Conservation (phyloP, 2,329 filamentous ascomycete species). For the Dactylellina drechsleri region DNA sequence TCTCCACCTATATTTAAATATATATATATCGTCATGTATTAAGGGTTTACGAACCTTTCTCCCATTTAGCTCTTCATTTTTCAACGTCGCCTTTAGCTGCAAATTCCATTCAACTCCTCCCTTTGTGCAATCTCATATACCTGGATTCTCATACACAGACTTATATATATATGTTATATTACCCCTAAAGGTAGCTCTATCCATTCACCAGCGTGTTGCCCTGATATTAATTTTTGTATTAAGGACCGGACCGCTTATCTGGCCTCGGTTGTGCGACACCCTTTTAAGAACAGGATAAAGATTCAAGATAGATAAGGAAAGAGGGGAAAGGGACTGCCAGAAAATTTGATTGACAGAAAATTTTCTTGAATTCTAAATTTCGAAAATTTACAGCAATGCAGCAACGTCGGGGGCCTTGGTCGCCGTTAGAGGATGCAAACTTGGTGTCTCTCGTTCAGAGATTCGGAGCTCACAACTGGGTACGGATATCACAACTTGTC, state of each 20-base stretch:
- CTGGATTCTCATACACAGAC: background rate
- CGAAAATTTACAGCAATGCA: conserved; percentile 37
- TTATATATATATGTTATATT: conserved; percentile 9
- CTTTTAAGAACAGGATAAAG: background rate
- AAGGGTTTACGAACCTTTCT: conserved; percentile 7
- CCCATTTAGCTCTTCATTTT: background rate
- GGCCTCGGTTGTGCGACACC: conserved; percentile 33
- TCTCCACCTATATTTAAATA: conserved; percentile 49
- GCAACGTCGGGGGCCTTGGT: conserved; percentile 84
- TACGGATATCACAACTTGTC: conserved; percentile 80
- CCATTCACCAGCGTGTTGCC: conserved; percentile 17
- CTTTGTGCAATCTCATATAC: background rate
- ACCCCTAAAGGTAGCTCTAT: conserved; percentile 40
- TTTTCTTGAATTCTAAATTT: background rate
- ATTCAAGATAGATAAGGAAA: too few relatives aligned
- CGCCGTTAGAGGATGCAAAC: conserved; percentile 76
- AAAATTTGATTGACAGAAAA: too few relatives aligned
- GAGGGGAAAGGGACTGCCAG: too few relatives aligned
- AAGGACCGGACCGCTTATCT: conserved; percentile 6
- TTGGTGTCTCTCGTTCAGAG: conserved; percentile 76
- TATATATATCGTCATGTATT: conserved; percentile 32
- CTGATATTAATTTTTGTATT: conserved; percentile 43
- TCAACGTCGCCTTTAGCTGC: background rate
- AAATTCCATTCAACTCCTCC: background rate
- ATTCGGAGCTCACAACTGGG: conserved; percentile 87